Conservation (phyloP, 2,329 filamentous ascomycete species). For the Calonectria pseudoturangicola region DNA sequence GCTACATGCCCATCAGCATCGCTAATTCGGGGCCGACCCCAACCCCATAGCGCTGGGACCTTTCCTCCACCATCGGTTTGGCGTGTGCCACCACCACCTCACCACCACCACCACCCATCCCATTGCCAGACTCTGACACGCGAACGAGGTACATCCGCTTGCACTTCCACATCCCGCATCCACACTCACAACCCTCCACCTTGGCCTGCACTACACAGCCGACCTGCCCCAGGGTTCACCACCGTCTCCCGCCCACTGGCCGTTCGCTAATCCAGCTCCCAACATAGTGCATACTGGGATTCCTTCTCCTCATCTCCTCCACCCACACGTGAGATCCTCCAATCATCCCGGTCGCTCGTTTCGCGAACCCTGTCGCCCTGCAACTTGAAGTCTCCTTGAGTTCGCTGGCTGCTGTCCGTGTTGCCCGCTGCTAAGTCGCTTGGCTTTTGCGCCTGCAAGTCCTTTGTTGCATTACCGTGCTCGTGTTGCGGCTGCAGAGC, state of each 20-base stretch:
- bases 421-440: slow-evolving; percentile 34
- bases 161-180: slow-evolving; percentile 18
- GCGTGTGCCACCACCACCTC: slow-evolving; percentile 20
- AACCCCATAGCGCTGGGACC: slow-evolving; percentile 27
- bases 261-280: slow-evolving; percentile 15
- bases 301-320: slow-evolving; percentile 46
- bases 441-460: slow-evolving; percentile 42
- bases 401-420: slow-evolving; percentile 41
- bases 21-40: slow-evolving; percentile 26
- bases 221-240: slow-evolving; percentile 14
- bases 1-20: slow-evolving; percentile 18
- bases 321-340: slow-evolving; percentile 51
- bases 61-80: slow-evolving; percentile 25
- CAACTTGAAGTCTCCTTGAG: slow-evolving; percentile 51
- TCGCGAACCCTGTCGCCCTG: slow-evolving; percentile 51
- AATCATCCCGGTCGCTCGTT: slow-evolving; percentile 50
- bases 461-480: slow-evolving; percentile 34
- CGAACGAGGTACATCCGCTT: slow-evolving; percentile 12
- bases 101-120: slow-evolving; percentile 15
- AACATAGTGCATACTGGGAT: slow-evolving; percentile 19
- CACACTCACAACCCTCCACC: slow-evolving; percentile 28
- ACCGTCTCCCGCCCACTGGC: slow-evolving; percentile 3
- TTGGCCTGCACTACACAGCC: slow-evolving; percentile 23
- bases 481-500: slow-evolving; percentile 45
- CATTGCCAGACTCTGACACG: slow-evolving; percentile 13